A percentile compares a stretch with the other conserved stretches of the same genome.
Conservation (phyloP, 352 stramenopile species). For the Pythium grandisporangium region DNA sequence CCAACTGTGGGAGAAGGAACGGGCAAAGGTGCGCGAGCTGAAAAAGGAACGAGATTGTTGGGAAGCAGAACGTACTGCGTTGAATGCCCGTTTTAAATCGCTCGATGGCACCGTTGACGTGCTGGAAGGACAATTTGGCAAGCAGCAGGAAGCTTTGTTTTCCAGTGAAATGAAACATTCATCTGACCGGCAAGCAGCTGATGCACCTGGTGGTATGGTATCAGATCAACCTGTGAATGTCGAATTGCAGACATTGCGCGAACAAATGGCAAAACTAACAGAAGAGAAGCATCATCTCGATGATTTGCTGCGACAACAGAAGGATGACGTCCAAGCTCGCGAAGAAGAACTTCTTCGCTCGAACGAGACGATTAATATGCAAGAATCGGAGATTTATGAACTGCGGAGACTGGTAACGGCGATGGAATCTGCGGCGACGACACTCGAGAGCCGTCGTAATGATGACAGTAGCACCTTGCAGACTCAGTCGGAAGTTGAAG, state of each 20-base stretch:
- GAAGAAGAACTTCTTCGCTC: slow-evolving; percentile 2
- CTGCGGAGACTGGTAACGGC: slow-evolving; percentile 9
- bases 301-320: background rate
- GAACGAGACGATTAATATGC: background rate
- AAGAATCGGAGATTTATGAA: background rate
- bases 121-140: background rate
- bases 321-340: background rate
- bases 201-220: no score
- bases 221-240: no score
- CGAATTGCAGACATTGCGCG: background rate
- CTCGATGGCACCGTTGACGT: slow-evolving; percentile 1
- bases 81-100: background rate
- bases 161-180: no score
- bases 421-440: slow-evolving; percentile 16
- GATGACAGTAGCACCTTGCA: slow-evolving; percentile 18
- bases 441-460: background rate
- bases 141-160: background rate
- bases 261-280: background rate
- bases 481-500: no score
- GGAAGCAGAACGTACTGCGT: background rate
- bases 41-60: slow-evolving; percentile 3
- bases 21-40: slow-evolving; percentile 10
- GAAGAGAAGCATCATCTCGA: slow-evolving; percentile 3
- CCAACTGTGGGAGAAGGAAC: slow-evolving; percentile 17
- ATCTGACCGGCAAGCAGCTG: background rate